phyloP scores from a whole-genome alignment of 2,329 filamentous ascomycete species.

The Lithohypha guttulata region DNA sequence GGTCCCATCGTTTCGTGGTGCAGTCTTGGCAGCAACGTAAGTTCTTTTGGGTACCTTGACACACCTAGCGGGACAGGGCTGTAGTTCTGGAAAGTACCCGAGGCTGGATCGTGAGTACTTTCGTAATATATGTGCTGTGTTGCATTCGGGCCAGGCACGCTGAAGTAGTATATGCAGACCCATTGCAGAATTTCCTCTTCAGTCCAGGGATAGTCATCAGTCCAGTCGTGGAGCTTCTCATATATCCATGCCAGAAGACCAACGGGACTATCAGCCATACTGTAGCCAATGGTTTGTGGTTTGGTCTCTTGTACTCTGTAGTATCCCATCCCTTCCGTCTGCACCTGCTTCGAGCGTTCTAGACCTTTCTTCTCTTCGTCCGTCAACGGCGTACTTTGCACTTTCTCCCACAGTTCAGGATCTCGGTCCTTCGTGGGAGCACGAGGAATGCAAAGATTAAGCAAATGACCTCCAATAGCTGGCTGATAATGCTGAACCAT shows the following conservation, averaged over 20 bases:
- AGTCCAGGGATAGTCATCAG: conserved; percentile 59
- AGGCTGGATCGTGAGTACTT: conserved; percentile 30
- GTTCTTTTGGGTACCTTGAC: conserved; percentile 41
- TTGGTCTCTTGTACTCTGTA: conserved; percentile 48
- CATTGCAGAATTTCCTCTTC: conserved; percentile 67
- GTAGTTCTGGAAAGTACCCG: neutral
- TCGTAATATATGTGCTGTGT: conserved; percentile 64
- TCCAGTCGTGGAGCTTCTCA: conserved; percentile 70
- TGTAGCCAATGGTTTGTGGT: conserved; percentile 62
- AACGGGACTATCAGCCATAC: conserved; percentile 57
- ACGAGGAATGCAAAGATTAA: conserved; percentile 28
- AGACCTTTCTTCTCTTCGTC: conserved; percentile 42
- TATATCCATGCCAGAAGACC: conserved; percentile 66
- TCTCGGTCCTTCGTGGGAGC: conserved; percentile 41
- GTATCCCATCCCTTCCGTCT: conserved; percentile 1
- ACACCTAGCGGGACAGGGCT: conserved; percentile 40
- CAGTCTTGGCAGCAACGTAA: conserved; percentile 37
- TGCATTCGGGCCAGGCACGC: conserved; percentile 55
- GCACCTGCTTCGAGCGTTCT: conserved; percentile 47
- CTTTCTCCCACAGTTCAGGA: conserved; percentile 46
- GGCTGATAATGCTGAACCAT: conserved; percentile 47
- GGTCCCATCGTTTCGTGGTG: conserved; percentile 42
- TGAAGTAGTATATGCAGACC: conserved; percentile 64
- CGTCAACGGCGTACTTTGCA: conserved; percentile 44
- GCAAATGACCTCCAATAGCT: neutral